Evolutionary conservation across 2,329 filamentous ascomycete genomes (phyloP), one percentile per base, ranked within the genome.

Genomic region (Apiospora sp.): DNA sequence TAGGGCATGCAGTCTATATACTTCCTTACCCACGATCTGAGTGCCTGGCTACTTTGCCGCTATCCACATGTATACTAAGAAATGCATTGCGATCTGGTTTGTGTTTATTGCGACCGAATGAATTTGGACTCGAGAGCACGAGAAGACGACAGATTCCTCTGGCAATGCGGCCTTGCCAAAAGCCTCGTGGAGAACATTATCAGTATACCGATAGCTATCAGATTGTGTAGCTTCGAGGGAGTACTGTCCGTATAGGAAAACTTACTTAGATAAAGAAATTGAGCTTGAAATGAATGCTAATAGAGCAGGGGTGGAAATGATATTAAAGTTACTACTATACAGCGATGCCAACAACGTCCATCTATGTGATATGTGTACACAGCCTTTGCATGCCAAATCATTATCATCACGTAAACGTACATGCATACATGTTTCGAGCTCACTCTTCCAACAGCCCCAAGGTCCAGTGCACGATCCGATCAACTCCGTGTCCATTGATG

Each of bases 401-500:
- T 61, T 4, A 51, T 51, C 54, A 61, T 58, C 13, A 54, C 10
- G 54, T n/a, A 34, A 19, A 34, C 30, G 30, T 61, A 61, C 27
- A 37, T 41, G 12, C 19, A 12, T 51, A 24, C 58, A 64, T 64
- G 58, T 19, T 24, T 19, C 24, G 24, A 12, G 13, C 24, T 22
- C 43, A 80, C 24, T 84, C 86, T 75, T 92, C 89, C 72, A 96
- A 82, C 72, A 96, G 80, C 22, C 90, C 90, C 69, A 95, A 88
- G 2, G 92, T 92, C 86, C 93, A 91, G 77, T 94, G 90, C 27
- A 93, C 88, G 72, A 96, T 91, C 64, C 88, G 86, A 71, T 94
- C 90, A 12, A 97, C 92, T 3, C 96, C 95, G 80, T 98, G 92
- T 6, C 93, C 94, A 72, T 92, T 90, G 74, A 98, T 97, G 68